These are phyloP conservation scores for Rhododendron ovatum DNA, from an alignment of 148 eudicot genomes.

Conservation along the genomic window DNA sequence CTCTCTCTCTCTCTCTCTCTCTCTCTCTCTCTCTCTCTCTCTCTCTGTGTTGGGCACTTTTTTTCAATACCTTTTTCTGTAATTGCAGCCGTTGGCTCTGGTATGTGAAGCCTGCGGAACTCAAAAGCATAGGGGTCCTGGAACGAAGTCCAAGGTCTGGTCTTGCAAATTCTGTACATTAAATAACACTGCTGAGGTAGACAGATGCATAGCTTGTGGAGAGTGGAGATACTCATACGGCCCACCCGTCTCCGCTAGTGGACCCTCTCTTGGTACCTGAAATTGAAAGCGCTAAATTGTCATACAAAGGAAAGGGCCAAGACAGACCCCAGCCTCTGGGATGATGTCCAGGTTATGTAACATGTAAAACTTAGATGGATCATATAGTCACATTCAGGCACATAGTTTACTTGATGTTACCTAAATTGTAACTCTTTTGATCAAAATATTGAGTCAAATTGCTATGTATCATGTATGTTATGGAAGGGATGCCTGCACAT, in stretches of 20 bases:
- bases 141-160: slow-evolving; percentile 32
- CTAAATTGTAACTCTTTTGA: not conserved
- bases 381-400: not conserved
- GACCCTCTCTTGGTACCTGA: slow-evolving; percentile 39
- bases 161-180: slow-evolving; percentile 62
- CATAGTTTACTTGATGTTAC: not conserved
- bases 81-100: slow-evolving; percentile 43
- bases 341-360: not conserved
- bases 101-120: slow-evolving; percentile 51
- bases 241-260: slow-evolving; percentile 24
- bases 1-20: not conserved
- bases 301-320: not conserved
- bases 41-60: not conserved
- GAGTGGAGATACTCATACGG: slow-evolving; percentile 72
- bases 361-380: not conserved
- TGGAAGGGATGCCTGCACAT: too few relatives aligned
- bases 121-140: slow-evolving; percentile 14
- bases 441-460: not conserved
- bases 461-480: too few relatives aligned
- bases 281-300: not conserved
- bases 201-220: slow-evolving; percentile 51
- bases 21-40: not conserved
- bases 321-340: not conserved
- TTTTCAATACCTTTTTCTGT: not conserved
- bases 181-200: slow-evolving; percentile 27